Base-by-base conservation (phyloP, 352 stramenopile species). In the Phytophthora europaea region DNA sequence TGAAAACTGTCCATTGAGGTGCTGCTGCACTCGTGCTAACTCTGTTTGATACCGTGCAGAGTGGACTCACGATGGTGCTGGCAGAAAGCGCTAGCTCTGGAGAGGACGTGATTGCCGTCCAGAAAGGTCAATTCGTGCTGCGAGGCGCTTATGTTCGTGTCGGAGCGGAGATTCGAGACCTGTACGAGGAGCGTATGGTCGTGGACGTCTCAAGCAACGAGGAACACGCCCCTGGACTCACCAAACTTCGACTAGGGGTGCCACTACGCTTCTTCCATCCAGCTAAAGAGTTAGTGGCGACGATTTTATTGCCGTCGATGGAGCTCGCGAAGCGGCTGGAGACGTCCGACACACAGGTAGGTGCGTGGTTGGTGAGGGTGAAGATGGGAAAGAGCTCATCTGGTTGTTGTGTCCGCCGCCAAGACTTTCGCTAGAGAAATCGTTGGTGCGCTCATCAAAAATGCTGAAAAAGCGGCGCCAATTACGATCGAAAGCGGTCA, bases 201-300 rank as follows among this genome's bases (percentile, higher is more conserved):
- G 43, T 73, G 4, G 28, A 67, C 16, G 47, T 67, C 3, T 48
- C 43, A 1, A 38, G 16, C 28, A 48, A 59, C 38, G 51, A 73
- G 10, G 57, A 65, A 28, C 34, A 64, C 38, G 26, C 58, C 12
- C 12, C 43, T 53, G 67, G 50, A 10, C 23, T 75, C 6, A 65
- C 73, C 2, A 70, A 34, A 20, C 54, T 83, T 50, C 57, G 28
- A 1, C 33, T 83, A 5, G 64, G 54, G 6, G 31, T 66, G 13
- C 65, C 58, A 36, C 56, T 83, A 2, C 68, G 61, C 0, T 83
- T 78, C 52, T 80, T 75, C 22, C 72, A 83, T 52, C 23, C 64
- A 9, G 69, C 72, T 3, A 80, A 79, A 36, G 65, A 76, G 33
- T 33, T 81, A 0, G 70, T 83, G 5, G 72, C 73, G 15, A 64